Conservation (phyloP, 108 stramenopile species). For the Epipyxis sp. region DNA sequence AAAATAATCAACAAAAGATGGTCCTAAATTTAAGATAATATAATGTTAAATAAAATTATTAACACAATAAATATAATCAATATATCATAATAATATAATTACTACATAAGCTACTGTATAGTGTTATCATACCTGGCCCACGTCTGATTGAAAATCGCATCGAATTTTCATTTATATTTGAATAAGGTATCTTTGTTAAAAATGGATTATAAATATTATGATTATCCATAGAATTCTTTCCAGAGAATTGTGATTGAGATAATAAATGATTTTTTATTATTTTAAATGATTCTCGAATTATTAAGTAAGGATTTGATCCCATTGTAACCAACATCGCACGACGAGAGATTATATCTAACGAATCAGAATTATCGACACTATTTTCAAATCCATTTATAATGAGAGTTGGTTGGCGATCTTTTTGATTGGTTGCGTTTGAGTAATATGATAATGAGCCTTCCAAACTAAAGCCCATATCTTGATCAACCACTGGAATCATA, state of each 20-base stretch:
- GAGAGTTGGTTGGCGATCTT: background rate
- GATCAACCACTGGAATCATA: background rate
- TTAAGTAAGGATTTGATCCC: background rate
- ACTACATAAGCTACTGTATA: too few species aligned
- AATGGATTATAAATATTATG: too few species aligned
- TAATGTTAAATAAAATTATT: too few species aligned
- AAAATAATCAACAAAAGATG: constrained; percentile 35
- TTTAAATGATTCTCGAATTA: background rate
- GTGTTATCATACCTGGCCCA: too few species aligned
- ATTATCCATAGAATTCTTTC: background rate
- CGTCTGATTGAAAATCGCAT: background rate
- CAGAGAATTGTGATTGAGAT: background rate
- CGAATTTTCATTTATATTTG: too few species aligned
- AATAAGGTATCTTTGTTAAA: too few species aligned
- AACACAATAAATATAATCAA: too few species aligned
- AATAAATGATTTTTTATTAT: background rate
- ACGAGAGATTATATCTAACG: background rate
- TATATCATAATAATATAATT: too few species aligned
- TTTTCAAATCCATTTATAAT: background rate
- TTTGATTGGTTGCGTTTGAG: background rate
- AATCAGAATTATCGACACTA: too few species aligned
- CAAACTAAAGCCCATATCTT: background rate
- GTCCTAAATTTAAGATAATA: too few species aligned
- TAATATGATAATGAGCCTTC: background rate
- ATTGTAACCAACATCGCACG: background rate